Conservation (phyloP, 257 asterid species). For the Nicotiana otophora region DNA sequence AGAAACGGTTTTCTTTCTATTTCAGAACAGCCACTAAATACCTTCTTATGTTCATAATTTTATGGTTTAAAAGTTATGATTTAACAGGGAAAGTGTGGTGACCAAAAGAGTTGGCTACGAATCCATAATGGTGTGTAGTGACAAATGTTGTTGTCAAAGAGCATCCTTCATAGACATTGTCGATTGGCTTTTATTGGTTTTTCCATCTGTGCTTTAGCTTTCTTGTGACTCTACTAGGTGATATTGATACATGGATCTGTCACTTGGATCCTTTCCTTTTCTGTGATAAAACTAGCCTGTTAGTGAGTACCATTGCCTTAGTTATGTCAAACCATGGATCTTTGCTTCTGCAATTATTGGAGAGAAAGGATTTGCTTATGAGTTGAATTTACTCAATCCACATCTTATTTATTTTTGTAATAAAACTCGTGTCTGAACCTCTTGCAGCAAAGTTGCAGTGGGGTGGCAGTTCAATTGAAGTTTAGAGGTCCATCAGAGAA, state of each 20-base stretch:
- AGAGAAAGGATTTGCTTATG: neutral
- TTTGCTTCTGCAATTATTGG: neutral
- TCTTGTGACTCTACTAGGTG: neutral
- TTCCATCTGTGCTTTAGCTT: neutral
- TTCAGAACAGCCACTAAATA: neutral
- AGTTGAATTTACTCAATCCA: neutral
- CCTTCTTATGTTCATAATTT: neutral
- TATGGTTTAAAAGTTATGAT: neutral
- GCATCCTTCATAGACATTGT: neutral
- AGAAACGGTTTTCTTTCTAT: neutral
- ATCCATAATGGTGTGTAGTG: neutral
- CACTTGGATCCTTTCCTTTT: neutral
- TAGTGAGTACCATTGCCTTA: neutral
- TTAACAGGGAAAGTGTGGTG: neutral
- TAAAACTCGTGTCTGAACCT: neutral
- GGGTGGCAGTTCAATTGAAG: slow-evolving; percentile 27
- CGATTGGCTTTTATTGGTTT: neutral
- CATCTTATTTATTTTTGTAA: neutral
- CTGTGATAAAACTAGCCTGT: neutral
- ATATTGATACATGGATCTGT: neutral
- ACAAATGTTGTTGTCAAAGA: neutral
- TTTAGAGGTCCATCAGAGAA: slow-evolving; percentile 24
- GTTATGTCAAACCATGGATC: neutral
- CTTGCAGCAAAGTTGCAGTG: slow-evolving; percentile 45
- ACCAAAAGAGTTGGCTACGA: neutral